Conservation (phyloP, 2,329 filamentous ascomycete genomes). For the Tolypocladium pustulatum region DNA sequence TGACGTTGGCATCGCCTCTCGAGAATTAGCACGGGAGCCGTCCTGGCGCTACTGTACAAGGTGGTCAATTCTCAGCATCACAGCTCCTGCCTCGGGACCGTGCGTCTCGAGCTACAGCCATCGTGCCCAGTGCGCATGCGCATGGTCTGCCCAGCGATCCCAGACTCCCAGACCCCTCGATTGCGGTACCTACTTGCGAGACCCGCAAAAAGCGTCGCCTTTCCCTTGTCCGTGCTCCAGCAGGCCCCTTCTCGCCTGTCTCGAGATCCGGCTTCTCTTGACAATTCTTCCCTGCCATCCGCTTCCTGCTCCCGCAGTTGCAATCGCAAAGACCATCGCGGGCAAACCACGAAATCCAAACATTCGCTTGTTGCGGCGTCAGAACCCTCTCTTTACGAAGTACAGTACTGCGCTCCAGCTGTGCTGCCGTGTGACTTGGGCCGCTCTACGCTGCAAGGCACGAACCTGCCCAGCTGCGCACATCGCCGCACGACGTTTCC, state of each 20-base stretch:
- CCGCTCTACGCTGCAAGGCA: background rate
- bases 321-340: background rate
- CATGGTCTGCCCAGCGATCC: background rate
- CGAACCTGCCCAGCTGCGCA: background rate
- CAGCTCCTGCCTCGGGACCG: background rate
- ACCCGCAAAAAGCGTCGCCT: background rate
- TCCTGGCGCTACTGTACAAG: background rate
- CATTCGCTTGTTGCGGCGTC: background rate
- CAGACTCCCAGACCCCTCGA: background rate
- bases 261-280: background rate
- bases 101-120: background rate
- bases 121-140: background rate
- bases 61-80: background rate
- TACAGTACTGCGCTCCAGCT: background rate
- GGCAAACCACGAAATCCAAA: background rate
- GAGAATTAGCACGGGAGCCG: background rate
- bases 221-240: slow-evolving; percentile 5
- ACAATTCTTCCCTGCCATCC: background rate
- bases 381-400: background rate
- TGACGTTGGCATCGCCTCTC: background rate
- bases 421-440: background rate
- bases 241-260: background rate
- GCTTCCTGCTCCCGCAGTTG: background rate
- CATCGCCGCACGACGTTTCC: background rate
- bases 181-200: background rate